Evolutionary conservation across 2,329 filamentous ascomycete genomes (phyloP), one percentile per base, ranked within the genome.

Genomic region (Fusarium heterosporum): DNA sequence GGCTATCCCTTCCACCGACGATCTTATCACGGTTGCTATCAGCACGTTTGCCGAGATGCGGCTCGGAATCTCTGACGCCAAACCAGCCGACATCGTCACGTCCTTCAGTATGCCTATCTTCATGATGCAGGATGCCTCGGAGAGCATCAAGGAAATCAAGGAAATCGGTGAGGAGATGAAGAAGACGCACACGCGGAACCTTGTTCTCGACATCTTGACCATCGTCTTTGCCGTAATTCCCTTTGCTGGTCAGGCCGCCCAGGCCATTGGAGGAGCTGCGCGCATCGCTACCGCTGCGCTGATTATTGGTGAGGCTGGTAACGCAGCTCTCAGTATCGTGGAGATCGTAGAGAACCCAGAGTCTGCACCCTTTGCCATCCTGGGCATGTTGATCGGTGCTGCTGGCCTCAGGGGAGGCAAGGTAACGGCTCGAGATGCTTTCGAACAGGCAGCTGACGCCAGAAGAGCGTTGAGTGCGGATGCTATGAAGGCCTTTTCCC

Each of bases 151-250:
- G 28, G 30, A 52, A 1, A 62, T 72, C 16, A 75, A 75, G 55
- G 42, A 65, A 28, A 71, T 76, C 39, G 75, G 66, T 1, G 62
- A 70, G 28, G 29, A 69, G 17, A 54, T 66, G 12, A 66, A 70
- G 45, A 39, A 73, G 22, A 58, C 61, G 0, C 60, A 75, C 29
- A 69, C 69, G 12, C 65, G 64, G 10, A 45, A 70, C 2, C 61
- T 75, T 2, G 68, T 76, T 26, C 14, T 74, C 13, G 47, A 53
- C 29, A 77, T 81, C 14, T 66, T 85, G 22, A 82, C 34, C 8
- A 55, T 73, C 1, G 12, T 39, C 1, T 56, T 56, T 16, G 25
- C 54, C 5, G 38, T 56, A 1, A 56, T 43, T 30, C 47, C 54
- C 1, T 56, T 56, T 8, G 47, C 29, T 0, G 47, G 39, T 8